Base-by-base conservation (phyloP, 1,139 yeast species). In the Taphrina populina region DNA sequence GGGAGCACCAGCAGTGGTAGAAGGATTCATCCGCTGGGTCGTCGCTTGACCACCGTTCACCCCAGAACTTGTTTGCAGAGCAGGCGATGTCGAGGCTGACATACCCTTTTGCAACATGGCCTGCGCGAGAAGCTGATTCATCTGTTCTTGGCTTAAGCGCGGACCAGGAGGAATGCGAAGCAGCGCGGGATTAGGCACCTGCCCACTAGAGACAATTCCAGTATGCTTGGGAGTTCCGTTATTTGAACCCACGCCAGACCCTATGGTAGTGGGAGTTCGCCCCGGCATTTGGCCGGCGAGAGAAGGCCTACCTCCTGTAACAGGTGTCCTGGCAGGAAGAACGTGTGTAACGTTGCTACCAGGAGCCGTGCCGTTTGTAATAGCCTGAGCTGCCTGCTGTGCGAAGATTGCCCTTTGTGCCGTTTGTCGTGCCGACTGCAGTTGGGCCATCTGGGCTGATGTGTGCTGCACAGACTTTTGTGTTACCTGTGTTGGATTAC, bases 401-500 rank as follows among this genome's bases (percentile, higher is more conserved):
- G 52, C 52, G 11, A 43, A 29, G 23, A 30, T 35, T 6, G 47
- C 47, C 32, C 47, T 29, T 10, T 43, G 47, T 20, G 29, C 37
- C 13, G 47, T 43, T 27, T 43, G 47, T 19, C 47, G 24, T 11
- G 47, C 47, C 6, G 52, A 40, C 24, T 45, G 52, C 4, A 35
- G 26, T 17, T 45, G 52, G 13, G 52, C 52, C 23, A 35, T 35
- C 24, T 45, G 52, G 10, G 52, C 52, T 24, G 15, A 34, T 24
- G 40, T 34, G 5, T 30, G 41, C 15, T 26, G 52, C 13, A 30
- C 52, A 5, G 19, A n/a, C 8, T 45, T 45, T 11, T 34, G 23
- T 15, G n/a, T n/a, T 29, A 13, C 33, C 11, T 11, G 44, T 61
- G 64, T 64, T 74, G 78, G 2, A 85, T 84, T 59, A 84, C 71